Conservation (phyloP, 176 grass and related monocot genomes). For the Coix lacrymajobi region DNA sequence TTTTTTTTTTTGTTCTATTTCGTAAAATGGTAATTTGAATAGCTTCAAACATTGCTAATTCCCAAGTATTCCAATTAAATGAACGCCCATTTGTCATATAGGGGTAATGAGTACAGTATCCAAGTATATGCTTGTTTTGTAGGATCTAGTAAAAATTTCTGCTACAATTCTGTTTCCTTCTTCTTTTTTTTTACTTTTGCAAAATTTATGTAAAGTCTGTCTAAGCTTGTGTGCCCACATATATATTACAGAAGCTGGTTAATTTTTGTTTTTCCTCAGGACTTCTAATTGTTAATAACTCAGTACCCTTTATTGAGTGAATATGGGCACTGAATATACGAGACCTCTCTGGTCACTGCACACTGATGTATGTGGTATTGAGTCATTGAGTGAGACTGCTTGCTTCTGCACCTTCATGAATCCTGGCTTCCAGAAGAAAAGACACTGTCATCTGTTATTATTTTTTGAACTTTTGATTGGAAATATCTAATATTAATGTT, state of each 20-base stretch:
- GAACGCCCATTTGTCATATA: background rate
- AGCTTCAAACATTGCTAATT: background rate
- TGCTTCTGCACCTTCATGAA: background rate
- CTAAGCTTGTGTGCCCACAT: background rate
- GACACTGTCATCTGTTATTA: background rate
- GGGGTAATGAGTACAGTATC: background rate
- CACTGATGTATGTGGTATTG: background rate
- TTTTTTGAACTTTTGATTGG: background rate
- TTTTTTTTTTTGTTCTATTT: background rate
- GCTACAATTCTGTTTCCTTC: background rate
- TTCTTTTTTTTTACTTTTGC: too few relatives aligned
- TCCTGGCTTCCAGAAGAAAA: background rate
- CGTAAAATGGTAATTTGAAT: background rate
- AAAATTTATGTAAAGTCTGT: background rate
- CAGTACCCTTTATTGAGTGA: background rate
- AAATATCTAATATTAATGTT: background rate
- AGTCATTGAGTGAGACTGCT: background rate
- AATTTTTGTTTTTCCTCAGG: background rate
- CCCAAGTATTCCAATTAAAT: background rate
- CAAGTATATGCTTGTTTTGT: background rate
- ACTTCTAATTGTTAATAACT: background rate
- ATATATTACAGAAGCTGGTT: background rate
- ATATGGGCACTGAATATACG: background rate
- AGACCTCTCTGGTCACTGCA: too few relatives aligned
- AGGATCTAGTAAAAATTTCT: background rate